These are phyloP conservation scores for Sanghuangporus weigelae DNA, from an alignment of 1,284 basidiomycete genomes.

Conservation along the genomic window DNA sequence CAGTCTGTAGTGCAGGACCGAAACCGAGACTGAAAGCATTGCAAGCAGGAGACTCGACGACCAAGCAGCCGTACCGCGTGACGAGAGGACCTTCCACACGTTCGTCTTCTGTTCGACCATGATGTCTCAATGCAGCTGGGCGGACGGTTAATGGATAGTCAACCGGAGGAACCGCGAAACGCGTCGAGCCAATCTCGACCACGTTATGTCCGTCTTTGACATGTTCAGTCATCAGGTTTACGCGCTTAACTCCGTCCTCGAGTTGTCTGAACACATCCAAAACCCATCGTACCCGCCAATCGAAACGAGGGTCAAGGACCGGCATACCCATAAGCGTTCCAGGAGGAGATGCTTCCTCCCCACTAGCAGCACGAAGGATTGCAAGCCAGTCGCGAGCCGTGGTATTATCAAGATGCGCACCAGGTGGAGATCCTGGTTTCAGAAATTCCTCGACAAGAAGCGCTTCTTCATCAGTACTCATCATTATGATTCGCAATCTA, in stretches of 20 bases:
- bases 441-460: conserved; percentile 14
- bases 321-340: conserved; percentile 9
- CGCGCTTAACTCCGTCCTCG: conserved; percentile 3
- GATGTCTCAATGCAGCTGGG: conserved; percentile 6
- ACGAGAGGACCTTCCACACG: conserved; percentile 1
- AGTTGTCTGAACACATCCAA: conserved; percentile 3
- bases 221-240: conserved; percentile 7
- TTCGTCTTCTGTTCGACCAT: conserved; percentile 3
- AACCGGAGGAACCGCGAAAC: conserved; percentile 2
- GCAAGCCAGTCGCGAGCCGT: conserved; percentile 12
- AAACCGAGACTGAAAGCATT: conserved; percentile 15
- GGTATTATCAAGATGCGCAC: background rate
- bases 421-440: conserved; percentile 6
- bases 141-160: conserved; percentile 10
- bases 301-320: conserved; percentile 4
- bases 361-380: conserved; percentile 8
- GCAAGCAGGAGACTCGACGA: conserved; percentile 12
- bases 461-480: conserved; percentile 14
- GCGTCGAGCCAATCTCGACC: background rate
- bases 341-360: conserved; percentile 7
- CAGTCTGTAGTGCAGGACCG: conserved; percentile 11
- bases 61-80: conserved; percentile 11
- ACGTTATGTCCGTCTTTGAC: background rate
- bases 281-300: conserved; percentile 15
- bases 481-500: conserved; percentile 13